A percentile compares a stretch with the other conserved stretches of the same genome.
These are phyloP conservation scores for Scheffersomyces coipomensis DNA, from an alignment of 805 yeast species.

Conservation along the genomic window DNA sequence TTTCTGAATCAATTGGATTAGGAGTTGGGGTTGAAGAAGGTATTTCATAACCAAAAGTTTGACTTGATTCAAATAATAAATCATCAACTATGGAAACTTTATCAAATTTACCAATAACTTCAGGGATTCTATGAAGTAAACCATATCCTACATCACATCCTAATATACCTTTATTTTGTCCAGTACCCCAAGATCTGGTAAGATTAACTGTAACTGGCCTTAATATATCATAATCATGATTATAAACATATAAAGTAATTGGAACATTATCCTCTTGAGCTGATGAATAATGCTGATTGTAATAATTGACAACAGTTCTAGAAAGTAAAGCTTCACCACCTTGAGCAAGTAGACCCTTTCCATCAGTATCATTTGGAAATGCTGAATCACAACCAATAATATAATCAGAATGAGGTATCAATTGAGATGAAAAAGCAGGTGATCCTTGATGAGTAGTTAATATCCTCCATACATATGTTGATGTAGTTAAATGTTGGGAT, in stretches of 20 bases:
- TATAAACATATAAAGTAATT: slow-evolving; percentile 61
- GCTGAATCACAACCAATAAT: slow-evolving; percentile 66
- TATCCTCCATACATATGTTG: slow-evolving; percentile 87
- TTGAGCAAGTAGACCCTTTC: slow-evolving; percentile 67
- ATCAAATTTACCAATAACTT: slow-evolving; percentile 55
- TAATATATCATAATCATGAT: slow-evolving; percentile 80
- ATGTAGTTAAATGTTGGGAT: slow-evolving; percentile 70
- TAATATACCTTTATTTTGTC: slow-evolving; percentile 65
- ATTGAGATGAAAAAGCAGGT: slow-evolving; percentile 82
- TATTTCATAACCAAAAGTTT: slow-evolving; percentile 14
- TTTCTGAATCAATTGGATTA: slow-evolving; percentile 8
- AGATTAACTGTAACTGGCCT: slow-evolving; percentile 80
- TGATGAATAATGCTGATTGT: slow-evolving; percentile 43
- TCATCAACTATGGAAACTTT: slow-evolving; percentile 27
- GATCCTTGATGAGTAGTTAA: slow-evolving; percentile 67
- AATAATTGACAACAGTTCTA: slow-evolving; percentile 58
- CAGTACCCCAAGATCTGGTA: slow-evolving; percentile 65
- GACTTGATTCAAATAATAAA: slow-evolving; percentile 28
- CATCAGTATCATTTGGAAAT: slow-evolving; percentile 56
- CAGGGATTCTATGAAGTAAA: slow-evolving; percentile 79
- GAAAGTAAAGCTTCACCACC: slow-evolving; percentile 86
- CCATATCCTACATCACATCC: slow-evolving; percentile 98
- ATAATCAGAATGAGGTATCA: slow-evolving; percentile 83
- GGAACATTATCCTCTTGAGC: slow-evolving; percentile 35
- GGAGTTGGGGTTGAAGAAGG: slow-evolving; percentile 6